These are phyloP conservation scores for Aristolochia californica DNA, from an alignment of 164 flowering plant genomes.

Conservation along the genomic window DNA sequence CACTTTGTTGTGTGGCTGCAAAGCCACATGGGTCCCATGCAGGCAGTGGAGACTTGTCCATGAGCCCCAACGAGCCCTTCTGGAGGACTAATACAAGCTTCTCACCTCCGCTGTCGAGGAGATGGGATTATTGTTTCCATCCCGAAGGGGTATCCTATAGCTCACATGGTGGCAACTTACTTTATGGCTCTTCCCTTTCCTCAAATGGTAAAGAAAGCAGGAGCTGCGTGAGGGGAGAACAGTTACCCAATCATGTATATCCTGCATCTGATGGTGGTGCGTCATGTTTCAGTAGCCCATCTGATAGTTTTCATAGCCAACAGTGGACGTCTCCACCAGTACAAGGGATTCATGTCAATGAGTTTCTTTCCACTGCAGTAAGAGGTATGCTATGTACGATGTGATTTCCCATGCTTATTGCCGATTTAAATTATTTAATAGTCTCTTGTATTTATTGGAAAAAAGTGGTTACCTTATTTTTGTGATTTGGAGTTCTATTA, in stretches of 20 bases:
- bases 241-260: constrained; percentile 32
- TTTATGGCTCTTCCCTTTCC: constrained; percentile 61
- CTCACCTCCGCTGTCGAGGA: constrained; percentile 68
- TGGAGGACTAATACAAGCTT: constrained; percentile 85
- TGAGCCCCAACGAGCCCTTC: constrained; percentile 75
- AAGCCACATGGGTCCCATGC: constrained; percentile 91
- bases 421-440: too few relatives aligned
- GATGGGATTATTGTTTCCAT: constrained; percentile 64
- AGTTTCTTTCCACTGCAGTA: constrained; percentile 25
- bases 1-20: constrained; percentile 98
- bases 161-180: constrained; percentile 34
- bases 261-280: constrained; percentile 59
- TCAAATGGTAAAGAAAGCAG: constrained; percentile 63
- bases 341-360: constrained; percentile 46
- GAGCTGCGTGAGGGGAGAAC: constrained; percentile 49
- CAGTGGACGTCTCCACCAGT: constrained; percentile 64
- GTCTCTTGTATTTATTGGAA: too few relatives aligned
- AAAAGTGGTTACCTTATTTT: too few relatives aligned
- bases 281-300: constrained; percentile 54
- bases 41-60: constrained; percentile 62
- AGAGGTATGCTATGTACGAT: constrained; percentile 33
- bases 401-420: background rate
- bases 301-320: constrained; percentile 56
- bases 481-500: too few relatives aligned
- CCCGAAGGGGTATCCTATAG: constrained; percentile 46